Percentiles rank a stretch among this genome's conserved stretches.
These are phyloP conservation scores for Malassezia slooffiae DNA, from an alignment of 1,284 basidiomycete species.

Conservation along the genomic window DNA sequence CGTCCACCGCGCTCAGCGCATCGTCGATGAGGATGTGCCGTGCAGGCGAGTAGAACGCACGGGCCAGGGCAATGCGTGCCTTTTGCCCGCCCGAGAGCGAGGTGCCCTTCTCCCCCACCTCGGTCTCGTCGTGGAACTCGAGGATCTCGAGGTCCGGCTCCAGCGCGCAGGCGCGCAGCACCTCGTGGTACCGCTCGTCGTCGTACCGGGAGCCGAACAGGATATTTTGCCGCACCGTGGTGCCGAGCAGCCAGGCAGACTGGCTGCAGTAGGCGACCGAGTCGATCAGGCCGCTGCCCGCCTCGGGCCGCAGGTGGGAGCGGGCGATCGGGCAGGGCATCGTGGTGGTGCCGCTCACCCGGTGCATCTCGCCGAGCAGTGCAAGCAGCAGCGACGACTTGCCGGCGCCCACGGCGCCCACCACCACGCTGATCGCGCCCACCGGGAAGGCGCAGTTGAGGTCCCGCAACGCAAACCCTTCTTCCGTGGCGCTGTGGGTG, in stretches of 20 bases:
- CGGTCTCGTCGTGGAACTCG: constrained; percentile 85
- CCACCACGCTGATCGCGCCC: constrained; percentile 55
- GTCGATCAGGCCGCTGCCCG: constrained; percentile 57
- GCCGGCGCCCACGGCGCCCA: constrained; percentile 55
- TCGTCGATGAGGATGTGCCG: constrained; percentile 78
- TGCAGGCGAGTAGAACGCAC: constrained; percentile 86
- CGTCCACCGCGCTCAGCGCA: constrained; percentile 77
- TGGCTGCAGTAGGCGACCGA: constrained; percentile 88
- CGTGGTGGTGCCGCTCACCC: constrained; percentile 50
- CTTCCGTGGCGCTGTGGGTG: constrained; percentile 38
- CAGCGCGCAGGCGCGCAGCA: constrained; percentile 69
- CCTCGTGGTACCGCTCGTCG: constrained; percentile 63
- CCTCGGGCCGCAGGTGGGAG: constrained; percentile 42
- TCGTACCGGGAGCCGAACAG: constrained; percentile 74
- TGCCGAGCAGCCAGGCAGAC: constrained; percentile 79
- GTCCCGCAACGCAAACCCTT: constrained; percentile 49
- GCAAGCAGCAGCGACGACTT: constrained; percentile 51
- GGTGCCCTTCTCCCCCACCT: constrained; percentile 69
- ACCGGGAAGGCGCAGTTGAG: constrained; percentile 56
- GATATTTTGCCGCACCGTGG: constrained; percentile 86
- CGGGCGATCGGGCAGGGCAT: constrained; percentile 51
- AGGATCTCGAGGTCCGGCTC: constrained; percentile 73
- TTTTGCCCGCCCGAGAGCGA: constrained; percentile 80
- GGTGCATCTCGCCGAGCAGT: constrained; percentile 55
- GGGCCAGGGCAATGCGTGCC: constrained; percentile 60